phyloP scores from a whole-genome alignment of 495 filamentous ascomycete genomes.

The Corynascus novoguineensis region DNA sequence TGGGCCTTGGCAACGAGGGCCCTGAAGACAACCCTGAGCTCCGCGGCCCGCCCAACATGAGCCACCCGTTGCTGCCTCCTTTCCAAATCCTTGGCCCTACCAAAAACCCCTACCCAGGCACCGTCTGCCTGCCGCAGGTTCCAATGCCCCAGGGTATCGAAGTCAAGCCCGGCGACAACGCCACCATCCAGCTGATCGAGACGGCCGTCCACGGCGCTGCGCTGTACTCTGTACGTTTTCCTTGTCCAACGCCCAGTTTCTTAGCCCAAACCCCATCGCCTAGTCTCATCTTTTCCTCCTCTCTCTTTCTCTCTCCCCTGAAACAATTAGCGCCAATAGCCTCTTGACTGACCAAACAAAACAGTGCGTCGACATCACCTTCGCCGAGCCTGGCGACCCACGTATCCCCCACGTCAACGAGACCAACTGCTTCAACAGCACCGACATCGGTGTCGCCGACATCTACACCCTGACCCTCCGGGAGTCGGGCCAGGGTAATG shows the following conservation, averaged over 20 bases:
- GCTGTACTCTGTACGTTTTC: conserved; percentile 74
- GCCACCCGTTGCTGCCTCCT: conserved; percentile 70
- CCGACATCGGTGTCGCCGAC: conserved; percentile 65
- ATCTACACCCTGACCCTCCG: conserved; percentile 58
- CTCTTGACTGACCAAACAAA: no score
- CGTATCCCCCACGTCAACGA: conserved; percentile 62
- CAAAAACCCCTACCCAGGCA: conserved; percentile 76
- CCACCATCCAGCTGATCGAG: conserved; percentile 93
- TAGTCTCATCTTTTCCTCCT: no score
- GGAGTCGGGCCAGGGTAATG: conserved; percentile 29
- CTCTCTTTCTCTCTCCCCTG: no score
- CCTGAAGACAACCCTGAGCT: conserved; percentile 28
- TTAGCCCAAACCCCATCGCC: no score
- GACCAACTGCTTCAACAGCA: conserved; percentile 80
- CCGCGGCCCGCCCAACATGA: conserved; percentile 73
- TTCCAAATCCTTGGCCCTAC: conserved; percentile 83
- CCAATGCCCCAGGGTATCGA: conserved; percentile 70
- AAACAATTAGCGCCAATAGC: no score
- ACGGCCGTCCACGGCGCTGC: conserved; percentile 82
- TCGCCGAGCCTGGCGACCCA: conserved; percentile 65
- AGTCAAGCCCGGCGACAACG: conserved; percentile 76
- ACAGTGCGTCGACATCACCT: conserved; percentile 84
- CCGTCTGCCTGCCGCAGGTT: conserved; percentile 84
- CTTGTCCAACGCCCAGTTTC: no score
- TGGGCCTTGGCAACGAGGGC: conserved; percentile 72